Evolutionary conservation across 257 asterid species (phyloP).

Genomic region (Apocynum venetum): DNA sequence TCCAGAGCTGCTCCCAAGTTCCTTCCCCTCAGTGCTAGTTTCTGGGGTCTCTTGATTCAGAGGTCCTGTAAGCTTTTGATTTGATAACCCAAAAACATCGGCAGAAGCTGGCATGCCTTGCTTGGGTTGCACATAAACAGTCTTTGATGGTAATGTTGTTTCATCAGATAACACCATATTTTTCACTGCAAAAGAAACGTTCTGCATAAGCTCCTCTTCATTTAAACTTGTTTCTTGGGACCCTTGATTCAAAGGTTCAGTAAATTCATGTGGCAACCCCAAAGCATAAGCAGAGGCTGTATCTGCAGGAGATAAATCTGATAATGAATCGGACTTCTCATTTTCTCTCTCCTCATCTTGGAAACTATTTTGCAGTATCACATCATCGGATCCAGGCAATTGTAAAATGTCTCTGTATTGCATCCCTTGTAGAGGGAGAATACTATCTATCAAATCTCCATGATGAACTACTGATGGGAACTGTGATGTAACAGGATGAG

Average conservation of each 20-base stretch:
- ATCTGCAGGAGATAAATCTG: conserved; percentile 21
- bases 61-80: conserved; percentile 13
- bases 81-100: conserved; percentile 14
- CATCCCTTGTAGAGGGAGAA: conserved; percentile 8
- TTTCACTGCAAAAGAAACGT: conserved; percentile 28
- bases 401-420: conserved; percentile 5
- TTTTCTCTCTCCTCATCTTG: conserved; percentile 15
- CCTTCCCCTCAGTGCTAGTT: conserved; percentile 19
- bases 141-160: conserved; percentile 3
- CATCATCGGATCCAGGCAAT: conserved; percentile 23
- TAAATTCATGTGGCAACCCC: conserved; percentile 21
- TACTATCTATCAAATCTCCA: conserved; percentile 17
- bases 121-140: conserved; percentile 1
- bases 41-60: conserved; percentile 23
- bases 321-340: conserved; percentile 18
- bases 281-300: conserved; percentile 21
- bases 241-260: conserved; percentile 21
- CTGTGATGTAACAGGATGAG: conserved; percentile 15
- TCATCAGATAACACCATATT: conserved; percentile 16
- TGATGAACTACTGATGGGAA: conserved; percentile 11
- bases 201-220: conserved; percentile 29
- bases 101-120: conserved; percentile 4
- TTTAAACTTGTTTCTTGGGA: conserved; percentile 26
- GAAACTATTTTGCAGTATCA: conserved; percentile 15
- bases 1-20: conserved; percentile 18